Evolutionary conservation across 2,329 filamentous ascomycete species (phyloP).

Genomic region (Fusarium kyushuense): DNA sequence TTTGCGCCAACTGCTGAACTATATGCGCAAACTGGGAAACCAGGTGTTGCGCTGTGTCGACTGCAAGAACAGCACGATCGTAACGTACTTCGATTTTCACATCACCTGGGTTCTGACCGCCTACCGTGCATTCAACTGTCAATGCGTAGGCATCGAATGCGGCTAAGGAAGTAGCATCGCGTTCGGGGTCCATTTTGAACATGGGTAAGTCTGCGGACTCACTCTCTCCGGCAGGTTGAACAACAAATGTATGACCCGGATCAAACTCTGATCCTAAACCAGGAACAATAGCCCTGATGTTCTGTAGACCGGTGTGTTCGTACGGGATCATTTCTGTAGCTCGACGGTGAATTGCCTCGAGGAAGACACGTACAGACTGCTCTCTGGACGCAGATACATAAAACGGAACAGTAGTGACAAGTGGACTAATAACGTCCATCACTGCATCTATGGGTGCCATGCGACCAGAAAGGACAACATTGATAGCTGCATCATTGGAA

Average conservation of each 20-base stretch:
- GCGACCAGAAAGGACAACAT: background rate
- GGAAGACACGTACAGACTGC: slow-evolving; percentile 1
- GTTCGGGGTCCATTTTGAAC: slow-evolving; percentile 1
- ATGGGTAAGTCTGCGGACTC: background rate
- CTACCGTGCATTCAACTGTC: slow-evolving; percentile 2
- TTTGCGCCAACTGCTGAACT: slow-evolving; percentile 3
- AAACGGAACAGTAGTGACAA: slow-evolving; percentile 8
- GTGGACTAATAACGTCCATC: slow-evolving; percentile 8
- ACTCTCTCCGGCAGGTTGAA: slow-evolving; percentile 5
- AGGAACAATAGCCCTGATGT: slow-evolving; percentile 1
- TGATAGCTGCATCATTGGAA: background rate
- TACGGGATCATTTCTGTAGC: slow-evolving; percentile 4
- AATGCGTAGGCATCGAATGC: slow-evolving; percentile 4
- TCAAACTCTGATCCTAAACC: slow-evolving; percentile 1
- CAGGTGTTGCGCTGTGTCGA: background rate
- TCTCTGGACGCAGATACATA: background rate
- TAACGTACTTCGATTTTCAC: background rate
- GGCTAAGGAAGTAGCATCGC: background rate
- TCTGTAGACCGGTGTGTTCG: slow-evolving; percentile 4
- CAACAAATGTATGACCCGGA: slow-evolving; percentile 3
- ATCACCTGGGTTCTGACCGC: background rate
- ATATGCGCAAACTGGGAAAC: background rate
- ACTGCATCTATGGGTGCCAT: slow-evolving; percentile 8
- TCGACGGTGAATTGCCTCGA: background rate
- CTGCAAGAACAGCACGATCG: background rate